Evolutionary conservation across 768 basidiomycete species (phyloP), one percentile per base, ranked within the genome.

Genomic region (Mycena olivaceomarginata): DNA sequence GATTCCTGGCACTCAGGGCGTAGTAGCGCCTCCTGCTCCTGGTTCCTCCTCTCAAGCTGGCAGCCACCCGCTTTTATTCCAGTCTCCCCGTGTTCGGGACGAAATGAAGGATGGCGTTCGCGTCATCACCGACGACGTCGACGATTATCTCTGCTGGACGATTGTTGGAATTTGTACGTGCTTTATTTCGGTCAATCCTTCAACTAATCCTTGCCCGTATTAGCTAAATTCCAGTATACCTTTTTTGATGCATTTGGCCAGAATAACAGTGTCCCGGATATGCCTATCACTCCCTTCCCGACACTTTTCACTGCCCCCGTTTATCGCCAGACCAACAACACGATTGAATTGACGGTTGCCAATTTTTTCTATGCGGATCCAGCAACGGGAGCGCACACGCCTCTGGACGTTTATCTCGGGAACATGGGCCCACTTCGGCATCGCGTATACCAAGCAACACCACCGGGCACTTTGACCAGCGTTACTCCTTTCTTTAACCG

Each of bases 71-170:
- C 85, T 97, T 53, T 89, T 96, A 48, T 97, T 96, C 85, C 93
- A 94, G 82, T 89, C 92, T 11, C 95, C 96, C 62, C 93, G 95
- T 48, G 90, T 96, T n/a, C 91, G 93, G 51, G 96, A 96, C 75
- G 96, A 97, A 82, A 86, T 94, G 74, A 94, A 94, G 83, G 95
- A 96, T 78, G 96, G 95, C 18, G 89, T 92, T 64, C 92, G 91
- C 70, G 86, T 93, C 43, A 92, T 96, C 70, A 94, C 92, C 31
- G 97, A 98, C 80, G 95, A 97, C 85, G 96, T 98, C 8, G 97
- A 98, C 83, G 97, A 98, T 83, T 98, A 97, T 88, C 87, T 98
- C 73, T 97, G 96, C 82, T 98, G 97, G 97, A 97, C 96, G 15
- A 97, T 98, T 80, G 96, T 97, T 79, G 96, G 97, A 51, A 97